phyloP scores from a whole-genome alignment of 2,329 filamentous ascomycete species.

The Colletotrichum navitas region DNA sequence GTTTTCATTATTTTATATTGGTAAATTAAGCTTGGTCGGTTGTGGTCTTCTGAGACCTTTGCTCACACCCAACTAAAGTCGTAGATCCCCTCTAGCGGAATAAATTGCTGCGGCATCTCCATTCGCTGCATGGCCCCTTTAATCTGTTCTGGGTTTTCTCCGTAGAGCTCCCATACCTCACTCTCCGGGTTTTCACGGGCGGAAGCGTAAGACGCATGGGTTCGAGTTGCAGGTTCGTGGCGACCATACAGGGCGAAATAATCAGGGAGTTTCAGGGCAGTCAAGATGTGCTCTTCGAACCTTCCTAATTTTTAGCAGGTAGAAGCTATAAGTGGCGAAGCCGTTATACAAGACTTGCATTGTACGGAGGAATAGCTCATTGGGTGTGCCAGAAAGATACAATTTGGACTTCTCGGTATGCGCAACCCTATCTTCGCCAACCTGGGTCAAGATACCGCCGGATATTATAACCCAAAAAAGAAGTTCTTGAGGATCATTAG shows the following conservation, averaged over 20 bases:
- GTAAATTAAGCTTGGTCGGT: conserved; percentile 17
- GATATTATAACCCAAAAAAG: conserved; percentile 44
- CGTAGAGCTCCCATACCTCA: conserved; percentile 51
- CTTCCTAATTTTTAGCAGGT: conserved; percentile 26
- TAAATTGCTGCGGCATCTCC: conserved; percentile 44
- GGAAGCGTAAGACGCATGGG: conserved; percentile 48
- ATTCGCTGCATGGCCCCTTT: conserved; percentile 49
- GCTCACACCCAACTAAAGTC: conserved; percentile 49
- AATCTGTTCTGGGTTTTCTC: conserved; percentile 45
- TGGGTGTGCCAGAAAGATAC: conserved; percentile 35
- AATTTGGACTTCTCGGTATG: conserved; percentile 45
- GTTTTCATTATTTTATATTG: no score
- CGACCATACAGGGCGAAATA: conserved; percentile 52
- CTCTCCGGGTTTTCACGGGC: conserved; percentile 47
- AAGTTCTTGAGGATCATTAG: conserved; percentile 37
- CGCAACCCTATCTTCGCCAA: conserved; percentile 43
- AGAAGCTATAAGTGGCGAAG: no score
- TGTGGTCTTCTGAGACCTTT: neutral
- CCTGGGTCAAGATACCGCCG: conserved; percentile 42
- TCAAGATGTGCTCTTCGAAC: conserved; percentile 46
- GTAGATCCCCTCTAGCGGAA: conserved; percentile 48
- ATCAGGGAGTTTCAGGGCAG: conserved; percentile 45
- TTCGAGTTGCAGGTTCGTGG: conserved; percentile 47
- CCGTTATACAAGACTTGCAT: conserved; percentile 1
- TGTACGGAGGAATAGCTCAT: conserved; percentile 40